A percentile compares a stretch with the other conserved stretches of the same genome.
These are phyloP conservation scores for Limonium bicolor DNA, from an alignment of 148 eudicot species.

Conservation along the genomic window DNA sequence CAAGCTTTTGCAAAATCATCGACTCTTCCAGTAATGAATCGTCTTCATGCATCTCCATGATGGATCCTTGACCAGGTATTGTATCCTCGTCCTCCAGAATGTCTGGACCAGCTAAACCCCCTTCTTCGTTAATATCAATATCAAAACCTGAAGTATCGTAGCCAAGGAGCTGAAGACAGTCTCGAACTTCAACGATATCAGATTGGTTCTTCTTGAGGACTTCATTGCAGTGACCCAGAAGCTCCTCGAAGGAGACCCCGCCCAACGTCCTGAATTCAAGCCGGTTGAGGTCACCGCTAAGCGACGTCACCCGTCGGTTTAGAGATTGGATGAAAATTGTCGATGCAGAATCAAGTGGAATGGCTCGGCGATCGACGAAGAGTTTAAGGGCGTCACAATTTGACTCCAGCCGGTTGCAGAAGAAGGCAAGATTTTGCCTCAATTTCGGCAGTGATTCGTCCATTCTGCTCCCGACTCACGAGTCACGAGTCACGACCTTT, in stretches of 20 bases:
- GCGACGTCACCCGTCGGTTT: slow-evolving; percentile 35
- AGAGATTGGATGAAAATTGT: slow-evolving; percentile 64
- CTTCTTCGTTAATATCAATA: slow-evolving; percentile 22
- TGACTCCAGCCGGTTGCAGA: too few species aligned
- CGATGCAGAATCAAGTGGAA: slow-evolving; percentile 94
- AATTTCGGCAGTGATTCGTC: too few species aligned
- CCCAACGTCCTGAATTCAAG: slow-evolving; percentile 72
- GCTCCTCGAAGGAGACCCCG: slow-evolving; percentile 88
- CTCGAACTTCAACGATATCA: slow-evolving; percentile 32
- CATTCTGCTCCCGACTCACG: too few species aligned
- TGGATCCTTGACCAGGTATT: slow-evolving; percentile 5
- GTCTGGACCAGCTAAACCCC: too few species aligned
- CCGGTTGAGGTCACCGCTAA: slow-evolving; percentile 46
- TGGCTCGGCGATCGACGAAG: too few species aligned
- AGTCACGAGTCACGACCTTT: too few species aligned
- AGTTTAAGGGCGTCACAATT: too few species aligned
- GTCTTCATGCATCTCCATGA: slow-evolving; percentile 18
- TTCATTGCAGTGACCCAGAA: slow-evolving; percentile 73
- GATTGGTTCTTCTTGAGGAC: slow-evolving; percentile 48
- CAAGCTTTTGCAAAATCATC: slow-evolving; percentile 54
- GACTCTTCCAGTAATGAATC: slow-evolving; percentile 58
- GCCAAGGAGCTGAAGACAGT: slow-evolving; percentile 24
- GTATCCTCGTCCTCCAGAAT: too few species aligned
- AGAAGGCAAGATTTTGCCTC: too few species aligned
- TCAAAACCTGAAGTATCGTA: slow-evolving; percentile 11